Evolutionary conservation across 2,329 filamentous ascomycete genomes (phyloP).

Genomic region (Zopfia rhizophila): DNA sequence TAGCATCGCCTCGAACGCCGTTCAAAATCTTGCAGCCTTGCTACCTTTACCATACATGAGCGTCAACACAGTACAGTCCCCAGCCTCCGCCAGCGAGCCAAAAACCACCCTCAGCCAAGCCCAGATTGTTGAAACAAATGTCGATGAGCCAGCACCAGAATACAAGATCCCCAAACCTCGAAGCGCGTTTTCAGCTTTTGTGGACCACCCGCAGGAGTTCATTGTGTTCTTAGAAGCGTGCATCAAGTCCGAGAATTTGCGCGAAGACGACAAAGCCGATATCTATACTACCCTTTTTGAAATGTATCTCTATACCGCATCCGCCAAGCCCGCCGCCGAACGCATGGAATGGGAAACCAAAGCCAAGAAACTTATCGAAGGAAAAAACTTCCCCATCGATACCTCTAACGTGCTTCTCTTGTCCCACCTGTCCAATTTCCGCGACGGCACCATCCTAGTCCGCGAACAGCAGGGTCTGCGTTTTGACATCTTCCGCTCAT

Average conservation of each 20-base stretch:
- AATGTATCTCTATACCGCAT: constrained; percentile 94
- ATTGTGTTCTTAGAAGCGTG: constrained; percentile 93
- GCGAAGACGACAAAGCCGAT: constrained; percentile 80
- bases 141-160: constrained; percentile 62
- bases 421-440: constrained; percentile 90
- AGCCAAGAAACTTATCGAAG: constrained; percentile 87
- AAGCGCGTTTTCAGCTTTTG: constrained; percentile 94
- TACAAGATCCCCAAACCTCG: constrained; percentile 86
- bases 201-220: constrained; percentile 92
- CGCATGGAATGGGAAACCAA: constrained; percentile 88
- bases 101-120: constrained; percentile 66
- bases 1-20: constrained; percentile 73
- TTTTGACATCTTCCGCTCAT: constrained; percentile 96
- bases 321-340: constrained; percentile 74
- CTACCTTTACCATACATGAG: constrained; percentile 89
- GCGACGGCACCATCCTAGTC: constrained; percentile 89
- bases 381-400: constrained; percentile 82
- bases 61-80: constrained; percentile 65
- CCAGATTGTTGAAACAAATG: constrained; percentile 63
- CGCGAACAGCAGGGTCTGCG: constrained; percentile 91
- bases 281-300: constrained; percentile 96
- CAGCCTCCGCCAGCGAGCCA: constrained; percentile 62
- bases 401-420: constrained; percentile 93
- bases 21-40: constrained; percentile 86
- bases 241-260: constrained; percentile 75